Base-by-base conservation (phyloP, 2,329 filamentous ascomycete species). In the Fusarium lyarnte region DNA sequence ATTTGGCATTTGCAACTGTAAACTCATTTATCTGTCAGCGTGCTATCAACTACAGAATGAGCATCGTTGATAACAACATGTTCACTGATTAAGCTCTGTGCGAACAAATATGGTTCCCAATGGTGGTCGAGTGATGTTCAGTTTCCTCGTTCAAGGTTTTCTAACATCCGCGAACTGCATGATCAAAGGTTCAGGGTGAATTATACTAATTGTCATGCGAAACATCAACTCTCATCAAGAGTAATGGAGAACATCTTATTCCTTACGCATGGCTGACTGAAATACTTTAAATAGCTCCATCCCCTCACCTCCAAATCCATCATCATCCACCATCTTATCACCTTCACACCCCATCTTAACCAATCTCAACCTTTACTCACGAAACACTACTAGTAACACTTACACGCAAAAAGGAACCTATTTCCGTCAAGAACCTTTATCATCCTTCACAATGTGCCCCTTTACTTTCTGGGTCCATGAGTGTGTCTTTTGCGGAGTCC, bases 91-190 rank as follows among this genome's bases (percentile, higher is more conserved):
- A n/a, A n/a, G n/a, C n/a, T n/a, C n/a, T 4, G 5, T 33, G 46
- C 23, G 6, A 49, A 1, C 19, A 16, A 2, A 35, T 6, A 10
- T 25, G 12, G 4, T 3, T 19, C 11, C 3, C 8, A 4, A 19
- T 19, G 2, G 33, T 13, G 16, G 29, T 33, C 11, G 16, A 16
- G 19, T 8, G 16, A 23, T 49, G 27, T 33, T 33, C 16, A 23
- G 2, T 0, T 9, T 19, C 6, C 21, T 9, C 16, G 21, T 7
- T 33, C 29, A 0, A 23, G 4, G 10, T 5, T 19, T 33, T 19
- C 8, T 4, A 33, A 51, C 6, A 14, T 10, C n/a, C 14, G 1
- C 4, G 19, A 11, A 33, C 3, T 33, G 8, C 8, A 51, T 51
- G 5, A 23, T 33, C 29, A 33, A 19, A 6, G 13, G 3, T 49